Evolutionary conservation across 305 asterid genomes (phyloP), one percentile per base, ranked within the genome.

Genomic region (Fraxinus dipetala): DNA sequence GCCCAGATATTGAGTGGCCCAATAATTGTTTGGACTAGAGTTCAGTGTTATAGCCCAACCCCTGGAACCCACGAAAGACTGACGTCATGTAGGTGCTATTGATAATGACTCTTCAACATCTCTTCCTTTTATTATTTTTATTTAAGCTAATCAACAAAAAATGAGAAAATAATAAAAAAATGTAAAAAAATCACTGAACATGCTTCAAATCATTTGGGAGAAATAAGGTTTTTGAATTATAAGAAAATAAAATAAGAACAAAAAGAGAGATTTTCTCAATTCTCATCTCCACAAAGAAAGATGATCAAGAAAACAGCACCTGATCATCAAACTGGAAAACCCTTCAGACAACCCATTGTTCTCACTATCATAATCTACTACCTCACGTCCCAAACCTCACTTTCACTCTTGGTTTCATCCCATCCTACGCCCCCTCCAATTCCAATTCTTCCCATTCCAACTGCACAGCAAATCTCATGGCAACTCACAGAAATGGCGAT

Each of bases 401-500:
- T 79, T 48, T 84, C 88, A 31, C 79, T 30, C 72, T 83, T 78
- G 13, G 77, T 38, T 20, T 82, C 87, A 2, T 81, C 85, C n/a
- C 83, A 36, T 18, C 92, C 85, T 56, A 85, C 77, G 18, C 92
- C 93, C 24, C 97, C 99, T 11, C 99, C 99, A 77, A 83, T 95
- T 78, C 98, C 99, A 54, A 78, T 93, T 59, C 89, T 93, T 8
- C 98, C 99, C 2, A 92, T 95, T 76, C 99, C 99, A 79, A 85
- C 84, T 43, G 76, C 97, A 11, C 89, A 77, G 20, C 99, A 95
- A 78, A 86, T 95, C 81, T 90, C 95, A 89, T 95, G 99, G 99
- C 97, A 95, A 78, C 90, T 88, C 22, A 43, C 96, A 69, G 99
- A 95, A 59, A 91, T 94, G 98, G 95, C 98, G 78, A 40, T 95